Evolutionary conservation across 2,329 filamentous ascomycete species (phyloP), one percentile per base, ranked within the genome.

Genomic region (Alternaria conjuncta): DNA sequence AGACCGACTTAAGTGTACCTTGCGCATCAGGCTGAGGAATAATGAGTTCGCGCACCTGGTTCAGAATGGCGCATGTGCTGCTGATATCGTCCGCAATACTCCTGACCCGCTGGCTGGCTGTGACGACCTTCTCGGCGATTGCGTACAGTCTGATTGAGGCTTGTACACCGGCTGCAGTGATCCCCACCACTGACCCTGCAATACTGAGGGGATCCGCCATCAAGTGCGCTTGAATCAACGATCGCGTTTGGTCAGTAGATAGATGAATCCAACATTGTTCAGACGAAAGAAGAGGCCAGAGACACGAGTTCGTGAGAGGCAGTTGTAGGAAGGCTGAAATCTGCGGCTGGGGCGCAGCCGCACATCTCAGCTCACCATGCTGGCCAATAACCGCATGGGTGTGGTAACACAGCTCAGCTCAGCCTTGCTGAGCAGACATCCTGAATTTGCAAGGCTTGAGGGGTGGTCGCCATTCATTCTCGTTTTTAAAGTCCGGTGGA

Each of bases 131-230:
- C 18, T 67, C 63, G 3, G 63, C 63, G 12, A 67, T 57, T 1
- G 58, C 63, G 15, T 54, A 65, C 2, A 67, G 60, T 28, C 59
- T 54, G 3, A 63, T 41, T 3, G 59, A 63, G 20, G 47, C 55
- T 25, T 59, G 60, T 18, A 61, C 26, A 4, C 65, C 63, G 3
- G 54, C 59, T n/a, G 53, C 47, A 3, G 55, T 50, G 12, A 67
- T 63, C 5, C 59, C 65, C 1, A 65, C 63, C 18, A 63, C 54
- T 18, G 59, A 60, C 8, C 45, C 63, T 5, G 60, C 54, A 20
- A 67, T 50, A 15, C 63, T 65, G 5, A 67, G 44, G 26, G 65
- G 60, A n/a, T 67, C 65, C n/a, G 62, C 46, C 65, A 67, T 21
- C 21, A 21, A 21, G 21, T 21, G 3, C 21, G 21, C 21, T 21